Base-by-base conservation (phyloP, 225 moss, liverwort and hornwort species). In the Pseudisothecium myosuroides region DNA sequence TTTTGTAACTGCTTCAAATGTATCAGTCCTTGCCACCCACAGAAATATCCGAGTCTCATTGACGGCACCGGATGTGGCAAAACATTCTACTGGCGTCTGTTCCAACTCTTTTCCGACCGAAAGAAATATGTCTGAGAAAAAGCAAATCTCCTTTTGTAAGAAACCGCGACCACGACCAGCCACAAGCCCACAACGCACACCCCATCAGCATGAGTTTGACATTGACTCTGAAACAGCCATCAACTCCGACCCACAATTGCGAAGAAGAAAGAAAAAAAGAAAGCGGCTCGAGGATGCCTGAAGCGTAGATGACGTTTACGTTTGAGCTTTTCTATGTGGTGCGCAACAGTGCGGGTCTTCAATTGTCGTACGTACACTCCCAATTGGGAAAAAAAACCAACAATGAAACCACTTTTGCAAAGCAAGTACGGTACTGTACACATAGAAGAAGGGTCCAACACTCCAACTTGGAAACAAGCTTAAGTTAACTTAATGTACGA, bases 211-310 rank as follows among this genome's bases (percentile, higher is more conserved):
- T 74, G 87, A 77, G 78, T 72, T 72, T 85, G 83, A 76, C 88
- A 88, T 88, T 43, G 55, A 43, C 83, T 76, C 55, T 23, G 28
- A 74, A 62, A 4, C 41, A 21, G 63, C 82, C 88, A 19, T 27
- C 60, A 72, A 71, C 19, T 36, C 5, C 9, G 29, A 50, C 66
- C 68, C 67, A 68, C 83, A 39, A 29, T 29, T 17, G 11, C 7
- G 0, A 20, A 32, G 32, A 21, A 5, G 4, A 20, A 5, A 6
- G 3, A 41, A 24, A 17, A 4, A 3, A 3, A 6, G 6, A 36
- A 66, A 80, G 29, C 4, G 2, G 60, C 60, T 31, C 3, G 1
- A 41, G 17, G 28, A 41, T 8, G 9, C 28, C 39, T 22, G 36
- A 52, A 52, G 22, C 14, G 2, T 36, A 31, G 43, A 14, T 62